Evolutionary conservation across 1,284 basidiomycete genomes (phyloP).

Genomic region (Filobasidium uniguttulatum): DNA sequence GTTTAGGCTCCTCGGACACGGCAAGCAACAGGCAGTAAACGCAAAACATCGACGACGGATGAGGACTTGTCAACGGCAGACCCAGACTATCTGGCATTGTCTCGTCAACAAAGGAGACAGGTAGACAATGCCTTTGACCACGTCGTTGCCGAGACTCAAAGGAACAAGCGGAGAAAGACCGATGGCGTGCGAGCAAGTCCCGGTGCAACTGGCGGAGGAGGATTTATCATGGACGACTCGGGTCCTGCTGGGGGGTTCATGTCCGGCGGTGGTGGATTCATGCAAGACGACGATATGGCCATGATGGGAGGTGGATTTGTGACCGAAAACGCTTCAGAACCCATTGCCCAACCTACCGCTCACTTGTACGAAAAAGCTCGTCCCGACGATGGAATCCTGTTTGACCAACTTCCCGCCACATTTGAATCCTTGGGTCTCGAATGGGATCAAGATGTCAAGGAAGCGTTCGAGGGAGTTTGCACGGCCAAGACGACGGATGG

Average conservation of each 20-base stretch:
- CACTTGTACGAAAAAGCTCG: slow-evolving; percentile 1
- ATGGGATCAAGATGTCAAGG: slow-evolving; percentile 33
- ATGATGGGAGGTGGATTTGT: slow-evolving; percentile 1
- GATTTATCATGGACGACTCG: slow-evolving; percentile 14
- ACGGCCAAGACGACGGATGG: background rate
- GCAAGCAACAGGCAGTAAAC: background rate
- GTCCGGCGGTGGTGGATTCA: slow-evolving; percentile 16
- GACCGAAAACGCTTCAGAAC: background rate
- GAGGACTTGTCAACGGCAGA: slow-evolving; percentile 19
- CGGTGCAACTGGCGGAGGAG: slow-evolving; percentile 13
- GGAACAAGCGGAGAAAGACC: slow-evolving; percentile 17
- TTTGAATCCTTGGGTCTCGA: slow-evolving; percentile 27
- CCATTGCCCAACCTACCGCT: background rate
- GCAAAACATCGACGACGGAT: background rate
- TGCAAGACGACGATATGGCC: slow-evolving; percentile 11
- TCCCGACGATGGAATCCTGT: slow-evolving; percentile 20
- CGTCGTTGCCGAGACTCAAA: slow-evolving; percentile 9
- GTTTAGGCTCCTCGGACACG: background rate
- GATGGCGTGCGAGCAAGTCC: slow-evolving; percentile 10
- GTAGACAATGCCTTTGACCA: slow-evolving; percentile 31
- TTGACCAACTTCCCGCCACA: slow-evolving; percentile 21
- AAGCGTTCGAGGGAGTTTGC: slow-evolving; percentile 23
- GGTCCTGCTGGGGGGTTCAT: slow-evolving; percentile 20
- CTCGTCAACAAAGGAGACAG: slow-evolving; percentile 18
- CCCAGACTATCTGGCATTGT: slow-evolving; percentile 32